Percentiles rank a stretch among this genome's conserved stretches.
These are phyloP conservation scores for Maudiozyma turicensis DNA, from an alignment of 805 yeast species.

Conservation along the genomic window DNA sequence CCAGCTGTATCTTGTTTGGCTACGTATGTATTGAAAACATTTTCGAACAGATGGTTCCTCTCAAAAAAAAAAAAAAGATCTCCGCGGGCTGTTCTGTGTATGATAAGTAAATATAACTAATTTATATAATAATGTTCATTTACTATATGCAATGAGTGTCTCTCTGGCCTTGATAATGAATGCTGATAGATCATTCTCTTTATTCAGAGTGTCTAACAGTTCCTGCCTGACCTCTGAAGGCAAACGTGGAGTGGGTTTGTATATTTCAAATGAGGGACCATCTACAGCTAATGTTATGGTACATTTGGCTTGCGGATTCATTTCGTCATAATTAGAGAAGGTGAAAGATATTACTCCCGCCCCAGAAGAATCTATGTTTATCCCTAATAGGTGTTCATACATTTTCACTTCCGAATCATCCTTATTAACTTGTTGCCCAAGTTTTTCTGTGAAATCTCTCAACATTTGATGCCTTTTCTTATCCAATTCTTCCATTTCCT, in stretches of 20 bases:
- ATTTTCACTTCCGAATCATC: constrained; percentile 44
- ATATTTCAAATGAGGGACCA: constrained; percentile 32
- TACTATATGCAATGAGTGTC: constrained; percentile 5
- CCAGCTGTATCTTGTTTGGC: no score
- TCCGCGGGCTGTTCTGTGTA: no score
- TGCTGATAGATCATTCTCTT: constrained; percentile 10
- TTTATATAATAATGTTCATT: neutral
- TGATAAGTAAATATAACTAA: no score
- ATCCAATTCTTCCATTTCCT: constrained; percentile 28
- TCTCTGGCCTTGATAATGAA: constrained; percentile 15
- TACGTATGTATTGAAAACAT: no score
- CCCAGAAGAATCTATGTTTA: constrained; percentile 43
- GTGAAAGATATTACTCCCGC: constrained; percentile 35
- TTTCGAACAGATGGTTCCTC: no score
- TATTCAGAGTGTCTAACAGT: constrained; percentile 9
- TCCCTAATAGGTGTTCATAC: constrained; percentile 47
- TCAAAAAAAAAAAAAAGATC: no score
- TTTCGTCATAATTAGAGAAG: constrained; percentile 40
- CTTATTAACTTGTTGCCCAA: constrained; percentile 35
- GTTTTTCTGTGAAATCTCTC: constrained; percentile 26
- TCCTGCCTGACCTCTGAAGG: constrained; percentile 10
- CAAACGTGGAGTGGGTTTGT: constrained; percentile 33
- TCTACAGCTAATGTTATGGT: constrained; percentile 39
- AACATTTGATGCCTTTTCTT: constrained; percentile 28
- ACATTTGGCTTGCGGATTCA: constrained; percentile 34